These are phyloP conservation scores for Tulasnella sp. DNA, from an alignment of 768 basidiomycete species.

Conservation along the genomic window DNA sequence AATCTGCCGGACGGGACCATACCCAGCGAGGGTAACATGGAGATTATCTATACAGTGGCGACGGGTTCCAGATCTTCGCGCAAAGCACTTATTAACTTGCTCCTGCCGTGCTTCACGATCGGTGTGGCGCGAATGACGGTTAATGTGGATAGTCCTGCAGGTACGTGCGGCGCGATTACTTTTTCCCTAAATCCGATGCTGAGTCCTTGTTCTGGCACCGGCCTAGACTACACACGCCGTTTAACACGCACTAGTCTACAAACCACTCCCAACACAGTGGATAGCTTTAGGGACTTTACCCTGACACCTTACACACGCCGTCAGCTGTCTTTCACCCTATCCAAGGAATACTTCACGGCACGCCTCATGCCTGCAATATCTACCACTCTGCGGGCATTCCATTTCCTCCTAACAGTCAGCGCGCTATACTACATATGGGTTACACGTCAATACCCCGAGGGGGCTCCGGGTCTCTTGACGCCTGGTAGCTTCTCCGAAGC, in stretches of 20 bases:
- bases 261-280: not conserved
- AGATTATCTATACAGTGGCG: constrained; percentile 18
- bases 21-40: not conserved
- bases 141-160: not conserved
- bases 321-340: constrained; percentile 20
- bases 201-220: not conserved
- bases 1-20: not conserved
- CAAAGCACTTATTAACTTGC: not conserved
- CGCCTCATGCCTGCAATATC: constrained; percentile 11
- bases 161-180: constrained; percentile 3
- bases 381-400: not conserved
- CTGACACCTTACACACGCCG: constrained; percentile 2
- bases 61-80: not conserved
- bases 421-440: constrained; percentile 1
- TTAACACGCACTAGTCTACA: constrained; percentile 4
- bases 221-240: constrained; percentile 10
- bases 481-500: constrained; percentile 5
- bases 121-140: constrained; percentile 18
- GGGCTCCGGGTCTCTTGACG: not conserved
- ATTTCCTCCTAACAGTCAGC: not conserved
- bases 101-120: constrained; percentile 16
- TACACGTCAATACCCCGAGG: constrained; percentile 2
- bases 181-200: constrained; percentile 1
- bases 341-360: not conserved
- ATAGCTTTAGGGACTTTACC: not conserved